Conservation (phyloP, 2,329 filamentous ascomycete species). For the Claviceps citrina region DNA sequence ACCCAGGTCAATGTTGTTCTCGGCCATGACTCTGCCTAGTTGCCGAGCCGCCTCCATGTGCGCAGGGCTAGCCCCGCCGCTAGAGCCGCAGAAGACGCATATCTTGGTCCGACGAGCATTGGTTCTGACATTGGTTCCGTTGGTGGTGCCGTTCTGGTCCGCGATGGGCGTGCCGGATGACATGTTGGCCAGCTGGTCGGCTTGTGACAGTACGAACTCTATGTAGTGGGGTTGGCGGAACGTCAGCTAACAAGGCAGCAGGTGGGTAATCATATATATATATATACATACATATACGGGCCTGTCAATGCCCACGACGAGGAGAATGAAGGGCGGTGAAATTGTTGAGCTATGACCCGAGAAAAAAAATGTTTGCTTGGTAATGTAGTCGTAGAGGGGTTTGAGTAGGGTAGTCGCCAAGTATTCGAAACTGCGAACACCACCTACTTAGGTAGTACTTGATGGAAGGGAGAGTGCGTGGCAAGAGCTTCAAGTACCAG, state of each 20-base stretch:
- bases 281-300: no score
- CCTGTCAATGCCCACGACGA: no score
- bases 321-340: no score
- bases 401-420: not conserved
- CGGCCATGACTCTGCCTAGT: slow-evolving; percentile 59
- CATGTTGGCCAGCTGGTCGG: slow-evolving; percentile 3
- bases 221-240: no score
- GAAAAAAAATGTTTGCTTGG: no score
- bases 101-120: slow-evolving; percentile 42
- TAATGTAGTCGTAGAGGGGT: no score
- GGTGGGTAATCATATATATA: no score
- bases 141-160: slow-evolving; percentile 13
- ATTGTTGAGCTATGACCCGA: no score
- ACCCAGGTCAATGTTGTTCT: slow-evolving; percentile 63
- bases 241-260: no score
- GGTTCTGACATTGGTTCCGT: slow-evolving; percentile 9
- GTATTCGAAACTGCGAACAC: not conserved
- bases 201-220: no score
- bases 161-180: slow-evolving; percentile 6
- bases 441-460: no score
- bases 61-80: slow-evolving; percentile 52
- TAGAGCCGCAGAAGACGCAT: slow-evolving; percentile 89
- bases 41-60: slow-evolving; percentile 66
- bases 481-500: not conserved
- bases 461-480: not conserved